These are phyloP conservation scores for Apiotrichum gamsii DNA, from an alignment of 1,284 basidiomycete genomes.

Conservation along the genomic window DNA sequence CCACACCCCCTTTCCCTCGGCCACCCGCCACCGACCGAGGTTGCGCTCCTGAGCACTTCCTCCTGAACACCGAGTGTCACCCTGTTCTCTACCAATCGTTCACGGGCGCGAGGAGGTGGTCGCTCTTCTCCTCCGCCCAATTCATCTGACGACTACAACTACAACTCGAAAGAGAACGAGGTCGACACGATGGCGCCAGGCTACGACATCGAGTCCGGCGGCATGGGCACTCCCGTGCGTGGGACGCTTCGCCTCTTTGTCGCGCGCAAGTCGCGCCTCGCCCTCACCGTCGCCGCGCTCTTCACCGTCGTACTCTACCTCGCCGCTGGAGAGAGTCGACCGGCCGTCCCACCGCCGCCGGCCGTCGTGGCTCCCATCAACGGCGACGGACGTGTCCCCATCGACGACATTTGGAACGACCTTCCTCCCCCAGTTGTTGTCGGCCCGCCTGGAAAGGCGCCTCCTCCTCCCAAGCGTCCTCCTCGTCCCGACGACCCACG, in stretches of 20 bases:
- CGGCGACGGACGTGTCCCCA: neutral
- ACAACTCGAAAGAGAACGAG: neutral
- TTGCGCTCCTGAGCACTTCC: too few relatives aligned
- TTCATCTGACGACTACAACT: neutral
- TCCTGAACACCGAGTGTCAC: too few relatives aligned
- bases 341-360: neutral
- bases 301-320: conserved; percentile 7
- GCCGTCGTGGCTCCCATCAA: neutral
- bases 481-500: conserved; percentile 1
- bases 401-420: conserved; percentile 2
- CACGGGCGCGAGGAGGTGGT: neutral
- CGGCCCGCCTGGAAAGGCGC: neutral
- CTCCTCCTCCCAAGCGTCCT: neutral
- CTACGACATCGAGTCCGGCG: conserved; percentile 7
- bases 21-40: too few relatives aligned
- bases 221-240: neutral
- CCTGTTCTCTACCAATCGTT: too few relatives aligned
- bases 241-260: conserved; percentile 5
- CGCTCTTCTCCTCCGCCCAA: neutral
- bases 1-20: too few relatives aligned
- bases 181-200: neutral
- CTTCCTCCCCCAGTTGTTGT: conserved; percentile 1
- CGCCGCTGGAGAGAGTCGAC: neutral
- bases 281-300: neutral
- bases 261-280: conserved; percentile 4